Conservation (phyloP, 202 grass and related monocot species). For the Panicum hallii region DNA sequence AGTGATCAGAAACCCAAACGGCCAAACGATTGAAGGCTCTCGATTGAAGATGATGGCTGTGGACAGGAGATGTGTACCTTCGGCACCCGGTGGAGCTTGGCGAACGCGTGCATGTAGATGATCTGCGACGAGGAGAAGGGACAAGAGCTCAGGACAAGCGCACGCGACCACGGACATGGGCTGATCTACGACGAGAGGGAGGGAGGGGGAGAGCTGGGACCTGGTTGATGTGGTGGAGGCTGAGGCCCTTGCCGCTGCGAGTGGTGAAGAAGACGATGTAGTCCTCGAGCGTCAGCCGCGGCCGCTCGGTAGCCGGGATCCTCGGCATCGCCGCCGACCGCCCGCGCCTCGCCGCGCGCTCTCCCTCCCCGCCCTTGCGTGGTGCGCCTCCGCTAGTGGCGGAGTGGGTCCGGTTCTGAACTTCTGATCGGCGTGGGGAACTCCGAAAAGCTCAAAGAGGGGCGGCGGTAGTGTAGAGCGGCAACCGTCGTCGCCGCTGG, state of each 20-base stretch:
- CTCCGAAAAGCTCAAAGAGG: background rate
- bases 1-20: background rate
- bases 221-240: constrained; percentile 52
- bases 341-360: background rate
- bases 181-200: background rate
- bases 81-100: constrained; percentile 9
- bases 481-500: background rate
- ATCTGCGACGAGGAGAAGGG: constrained; percentile 34
- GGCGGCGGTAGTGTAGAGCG: background rate
- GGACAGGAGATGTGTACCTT: constrained; percentile 27
- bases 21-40: background rate
- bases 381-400: background rate
- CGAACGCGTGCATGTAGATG: constrained; percentile 61
- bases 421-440: background rate
- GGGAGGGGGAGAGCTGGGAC: background rate
- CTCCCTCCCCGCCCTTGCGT: background rate
- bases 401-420: background rate
- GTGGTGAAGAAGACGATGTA: constrained; percentile 69
- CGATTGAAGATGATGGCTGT: background rate
- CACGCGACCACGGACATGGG: background rate
- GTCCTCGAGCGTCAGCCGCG: constrained; percentile 59
- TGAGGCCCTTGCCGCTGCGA: constrained; percentile 45
- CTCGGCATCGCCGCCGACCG: constrained; percentile 35
- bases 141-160: background rate
- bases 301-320: constrained; percentile 13